Percentiles rank a stretch among this genome's conserved stretches.
Evolutionary conservation across 805 yeast species (phyloP).

Genomic region (Hemisphaericaspora nanyangensis): DNA sequence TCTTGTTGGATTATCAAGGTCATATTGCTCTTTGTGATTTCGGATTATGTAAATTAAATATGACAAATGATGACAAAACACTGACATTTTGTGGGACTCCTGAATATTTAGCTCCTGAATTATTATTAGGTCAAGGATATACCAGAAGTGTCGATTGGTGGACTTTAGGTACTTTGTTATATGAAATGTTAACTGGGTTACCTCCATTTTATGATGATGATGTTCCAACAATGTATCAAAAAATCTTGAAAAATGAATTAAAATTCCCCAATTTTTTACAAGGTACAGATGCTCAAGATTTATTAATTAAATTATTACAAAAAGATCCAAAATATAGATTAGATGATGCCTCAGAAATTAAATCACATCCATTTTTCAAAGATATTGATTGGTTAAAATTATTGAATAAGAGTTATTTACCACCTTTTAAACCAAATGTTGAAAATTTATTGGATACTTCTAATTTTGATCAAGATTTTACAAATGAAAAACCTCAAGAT

Average conservation of each 20-base stretch:
- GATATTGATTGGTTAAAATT: slow-evolving; percentile 89
- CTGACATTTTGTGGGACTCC: slow-evolving; percentile 98
- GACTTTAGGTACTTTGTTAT: slow-evolving; percentile 91
- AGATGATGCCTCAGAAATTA: slow-evolving; percentile 81
- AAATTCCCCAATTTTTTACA: slow-evolving; percentile 81
- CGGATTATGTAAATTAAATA: slow-evolving; percentile 92
- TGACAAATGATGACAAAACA: slow-evolving; percentile 83
- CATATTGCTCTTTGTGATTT: slow-evolving; percentile 97
- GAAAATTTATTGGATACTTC: slow-evolving; percentile 83
- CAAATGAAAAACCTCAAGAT: slow-evolving; percentile 89
- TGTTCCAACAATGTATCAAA: slow-evolving; percentile 87
- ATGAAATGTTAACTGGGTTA: slow-evolving; percentile 94
- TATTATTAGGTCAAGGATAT: slow-evolving; percentile 87
- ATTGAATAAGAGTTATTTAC: slow-evolving; percentile 81
- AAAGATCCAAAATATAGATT: slow-evolving; percentile 83
- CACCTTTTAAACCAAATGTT: slow-evolving; percentile 94
- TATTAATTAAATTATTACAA: slow-evolving; percentile 68
- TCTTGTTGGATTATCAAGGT: slow-evolving; percentile 90
- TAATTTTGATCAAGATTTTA: slow-evolving; percentile 89
- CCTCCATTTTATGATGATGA: slow-evolving; percentile 98
- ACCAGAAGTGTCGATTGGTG: slow-evolving; percentile 98
- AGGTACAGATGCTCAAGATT: slow-evolving; percentile 79
- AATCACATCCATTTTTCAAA: slow-evolving; percentile 77
- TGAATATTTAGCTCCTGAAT: slow-evolving; percentile 94
- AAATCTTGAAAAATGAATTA: slow-evolving; percentile 84